phyloP scores from a whole-genome alignment of 768 basidiomycete genomes.

The Mycena capillaripes region DNA sequence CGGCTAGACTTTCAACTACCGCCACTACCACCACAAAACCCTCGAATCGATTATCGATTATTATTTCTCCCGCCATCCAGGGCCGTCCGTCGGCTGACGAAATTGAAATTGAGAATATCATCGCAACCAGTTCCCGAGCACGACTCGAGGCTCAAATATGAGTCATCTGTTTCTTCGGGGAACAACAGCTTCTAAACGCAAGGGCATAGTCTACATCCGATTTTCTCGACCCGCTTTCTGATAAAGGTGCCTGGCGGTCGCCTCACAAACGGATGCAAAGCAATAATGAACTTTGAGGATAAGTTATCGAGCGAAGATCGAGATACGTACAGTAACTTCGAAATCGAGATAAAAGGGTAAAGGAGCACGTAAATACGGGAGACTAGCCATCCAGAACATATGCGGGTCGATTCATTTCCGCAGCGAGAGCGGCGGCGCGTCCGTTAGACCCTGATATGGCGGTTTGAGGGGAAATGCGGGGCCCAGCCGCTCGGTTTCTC shows the following conservation, averaged over 20 bases:
- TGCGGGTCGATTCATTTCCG: too few relatives aligned
- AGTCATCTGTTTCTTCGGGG: neutral
- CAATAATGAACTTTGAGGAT: slow-evolving; percentile 7
- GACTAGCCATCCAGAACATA: too few relatives aligned
- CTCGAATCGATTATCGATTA: neutral
- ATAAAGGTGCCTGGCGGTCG: neutral
- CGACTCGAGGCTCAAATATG: neutral
- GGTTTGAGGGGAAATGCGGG: too few relatives aligned
- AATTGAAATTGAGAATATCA: neutral
- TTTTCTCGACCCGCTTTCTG: too few relatives aligned
- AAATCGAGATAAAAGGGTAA: too few relatives aligned
- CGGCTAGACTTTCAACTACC: too few relatives aligned
- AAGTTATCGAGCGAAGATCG: slow-evolving; percentile 12
- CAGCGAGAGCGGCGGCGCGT: too few relatives aligned
- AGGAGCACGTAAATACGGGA: neutral
- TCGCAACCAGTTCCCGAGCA: neutral
- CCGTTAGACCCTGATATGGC: too few relatives aligned
- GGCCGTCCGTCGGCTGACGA: too few relatives aligned
- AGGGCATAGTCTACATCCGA: neutral
- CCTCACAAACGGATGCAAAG: neutral
- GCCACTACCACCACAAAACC: too few relatives aligned
- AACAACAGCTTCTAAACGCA: neutral
- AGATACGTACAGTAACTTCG: neutral
- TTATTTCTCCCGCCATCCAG: neutral
- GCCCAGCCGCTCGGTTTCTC: too few relatives aligned